Evolutionary conservation across 306 rosid species (phyloP), one percentile per base, ranked within the genome.

Genomic region (Inga laurina): DNA sequence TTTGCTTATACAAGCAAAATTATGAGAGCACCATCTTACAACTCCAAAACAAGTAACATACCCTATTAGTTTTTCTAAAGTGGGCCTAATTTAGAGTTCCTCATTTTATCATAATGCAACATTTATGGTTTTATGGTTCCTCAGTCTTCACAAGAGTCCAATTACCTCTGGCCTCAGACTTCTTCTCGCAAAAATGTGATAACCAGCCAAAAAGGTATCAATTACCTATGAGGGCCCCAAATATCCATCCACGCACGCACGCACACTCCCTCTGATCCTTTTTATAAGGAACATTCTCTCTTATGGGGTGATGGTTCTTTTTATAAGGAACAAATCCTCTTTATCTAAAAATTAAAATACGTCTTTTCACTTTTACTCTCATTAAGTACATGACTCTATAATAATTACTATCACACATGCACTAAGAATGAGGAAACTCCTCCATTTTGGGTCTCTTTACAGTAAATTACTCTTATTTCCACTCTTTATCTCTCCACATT

Each of bases 111-210:
- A 24, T 66, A 80, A 75, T 24, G 43, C 45, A 75, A 3, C 45
- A 72, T 44, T 79, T 79, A 87, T 34, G 34, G 4, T 82, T 91
- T 85, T 81, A 87, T 27, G 46, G 14, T 82, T 93, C 98, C 54
- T 92, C 95, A 16, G 91, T 90, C 87, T 91, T 94, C 88, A 94
- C 91, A 2, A 88, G 91, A 80, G 87, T 83, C 97, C 98, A 97
- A 78, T 68, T 84, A 72, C 80, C 87, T 79, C 22, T 78, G 11
- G 89, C 22, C 32, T 49, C 82, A 12, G 79, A 7, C 52, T 86
- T 88, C 52, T 86, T 88, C 87, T 88, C 85, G 57, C 86, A 71
- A 79, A 82, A 90, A 79, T 83, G 91, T 14, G 95, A 86, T 66
- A 91, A 3, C 52, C 87, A 91, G 41, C 95, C 98, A 76, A 93